phyloP scores from a whole-genome alignment of 768 basidiomycete species.

The Nevesoporus exiguus region DNA sequence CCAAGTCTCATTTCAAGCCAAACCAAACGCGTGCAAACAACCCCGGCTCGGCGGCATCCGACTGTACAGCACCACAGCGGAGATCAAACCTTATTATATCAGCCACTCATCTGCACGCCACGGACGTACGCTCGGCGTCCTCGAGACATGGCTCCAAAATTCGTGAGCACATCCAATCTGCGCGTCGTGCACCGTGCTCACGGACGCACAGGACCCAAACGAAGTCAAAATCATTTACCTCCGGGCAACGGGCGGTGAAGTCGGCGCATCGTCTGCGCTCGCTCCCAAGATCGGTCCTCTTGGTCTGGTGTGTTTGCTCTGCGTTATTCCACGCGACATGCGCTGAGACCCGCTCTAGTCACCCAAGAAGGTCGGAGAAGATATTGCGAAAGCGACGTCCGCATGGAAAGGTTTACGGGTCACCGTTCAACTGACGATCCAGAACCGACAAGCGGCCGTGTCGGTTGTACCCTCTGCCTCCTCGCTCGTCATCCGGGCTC shows the following conservation, averaged over 20 bases:
- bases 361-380: slow-evolving; percentile 99
- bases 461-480: slow-evolving; percentile 96
- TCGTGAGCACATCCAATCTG: slow-evolving; percentile 44
- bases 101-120: slow-evolving; percentile 14
- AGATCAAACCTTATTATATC: slow-evolving; percentile 49
- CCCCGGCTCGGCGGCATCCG: slow-evolving; percentile 19
- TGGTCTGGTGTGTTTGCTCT: slow-evolving; percentile 76
- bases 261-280: slow-evolving; percentile 96
- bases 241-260: slow-evolving; percentile 97
- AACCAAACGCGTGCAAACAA: slow-evolving; percentile 39
- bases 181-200: slow-evolving; percentile 1
- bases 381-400: slow-evolving; percentile 98
- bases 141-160: slow-evolving; percentile 70
- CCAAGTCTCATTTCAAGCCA: background rate
- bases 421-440: slow-evolving; percentile 97
- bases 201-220: slow-evolving; percentile 77
- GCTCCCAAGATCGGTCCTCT: slow-evolving; percentile 99
- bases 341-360: slow-evolving; percentile 53
- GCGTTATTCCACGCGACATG: background rate
- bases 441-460: slow-evolving; percentile 98
- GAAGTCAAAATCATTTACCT: slow-evolving; percentile 99
- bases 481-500: slow-evolving; percentile 94
- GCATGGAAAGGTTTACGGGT: slow-evolving; percentile 99
- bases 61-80: slow-evolving; percentile 61
- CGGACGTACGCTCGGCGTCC: slow-evolving; percentile 10